A percentile compares a stretch with the other conserved stretches of the same genome.
Evolutionary conservation across 2,329 filamentous ascomycete species (phyloP).

Genomic region (Cercospora zeina): DNA sequence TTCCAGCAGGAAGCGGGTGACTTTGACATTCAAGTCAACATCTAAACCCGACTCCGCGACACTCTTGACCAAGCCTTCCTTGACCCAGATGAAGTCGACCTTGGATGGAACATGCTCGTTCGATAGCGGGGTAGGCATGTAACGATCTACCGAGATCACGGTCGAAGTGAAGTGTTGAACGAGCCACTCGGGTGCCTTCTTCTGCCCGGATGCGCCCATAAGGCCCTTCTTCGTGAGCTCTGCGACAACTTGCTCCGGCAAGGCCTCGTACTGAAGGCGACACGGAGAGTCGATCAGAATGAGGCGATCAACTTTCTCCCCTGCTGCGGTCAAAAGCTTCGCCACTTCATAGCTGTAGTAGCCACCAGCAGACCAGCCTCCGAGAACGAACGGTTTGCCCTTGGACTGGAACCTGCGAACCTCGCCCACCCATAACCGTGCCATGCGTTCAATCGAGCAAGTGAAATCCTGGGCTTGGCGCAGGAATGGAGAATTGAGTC

Average conservation of each 20-base stretch:
- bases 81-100: slow-evolving; percentile 38
- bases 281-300: slow-evolving; percentile 39
- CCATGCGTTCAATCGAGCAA: slow-evolving; percentile 37
- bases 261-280: slow-evolving; percentile 32
- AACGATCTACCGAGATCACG: slow-evolving; percentile 35
- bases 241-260: slow-evolving; percentile 33
- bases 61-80: slow-evolving; percentile 36
- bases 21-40: slow-evolving; percentile 37
- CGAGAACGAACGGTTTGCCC: slow-evolving; percentile 61
- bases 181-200: slow-evolving; percentile 38
- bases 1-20: slow-evolving; percentile 38
- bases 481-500: slow-evolving; percentile 38
- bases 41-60: slow-evolving; percentile 35
- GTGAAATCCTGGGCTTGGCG: slow-evolving; percentile 35
- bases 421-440: slow-evolving; percentile 33
- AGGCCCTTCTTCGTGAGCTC: slow-evolving; percentile 34
- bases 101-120: slow-evolving; percentile 30
- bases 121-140: slow-evolving; percentile 33
- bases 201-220: slow-evolving; percentile 33
- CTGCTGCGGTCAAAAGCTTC: slow-evolving; percentile 30
- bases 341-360: slow-evolving; percentile 60
- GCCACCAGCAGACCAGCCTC: slow-evolving; percentile 76
- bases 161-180: slow-evolving; percentile 38
- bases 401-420: slow-evolving; percentile 49
- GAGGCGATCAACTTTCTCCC: slow-evolving; percentile 34